Base-by-base conservation (phyloP, 164 flowering plant genomes). In the Taxillus chinensis region DNA sequence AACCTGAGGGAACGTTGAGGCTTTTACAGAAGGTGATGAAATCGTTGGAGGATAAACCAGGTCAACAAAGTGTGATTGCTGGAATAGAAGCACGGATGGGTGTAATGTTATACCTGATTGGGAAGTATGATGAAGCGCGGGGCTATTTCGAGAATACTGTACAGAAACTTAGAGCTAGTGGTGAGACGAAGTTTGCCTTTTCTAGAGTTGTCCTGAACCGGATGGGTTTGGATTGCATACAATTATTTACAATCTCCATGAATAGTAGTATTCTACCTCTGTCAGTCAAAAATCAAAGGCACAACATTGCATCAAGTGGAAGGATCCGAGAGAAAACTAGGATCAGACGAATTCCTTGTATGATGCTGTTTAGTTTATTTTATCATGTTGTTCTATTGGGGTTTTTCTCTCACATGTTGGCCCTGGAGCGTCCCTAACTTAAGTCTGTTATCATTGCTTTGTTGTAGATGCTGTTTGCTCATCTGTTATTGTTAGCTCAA, bases 11-110 rank as follows among this genome's bases (percentile, higher is more conserved):
- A 66, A 92, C 96, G 1, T 49, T 93, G 69, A 93, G 84, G 74
- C 90, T 87, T 54, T 75, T 93, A 73, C 85, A 86, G 67, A 93
- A 78, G 82, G 91, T 97, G 55, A 78, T 87, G 85, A 89, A 84
- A 67, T 64, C 87, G 56, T 72, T 90, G 73, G 99, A 93, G 64
- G 96, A 86, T 70, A 86, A 83, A 69, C 92, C 93, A 5, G 99
- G 97, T 8, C 97, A 90, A 69, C 87, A 85, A 57, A 81, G 90
- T 70, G 82, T 90, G 1, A 73, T 93, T 72, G 95, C 99, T 13
- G 99, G 99, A 49, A 81, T 93, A 58, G 97, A 93, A 73, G 96
- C 97, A 38, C 87, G 96, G 60, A 89, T 87, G 85, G 99, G 97
- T 55, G 95, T 93, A 69, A 87, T 93, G 86, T 80, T 74, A 77